A percentile compares a stretch with the other conserved stretches of the same genome.
Evolutionary conservation across 768 basidiomycete genomes (phyloP).

Genomic region (Termitomyces sp.): DNA sequence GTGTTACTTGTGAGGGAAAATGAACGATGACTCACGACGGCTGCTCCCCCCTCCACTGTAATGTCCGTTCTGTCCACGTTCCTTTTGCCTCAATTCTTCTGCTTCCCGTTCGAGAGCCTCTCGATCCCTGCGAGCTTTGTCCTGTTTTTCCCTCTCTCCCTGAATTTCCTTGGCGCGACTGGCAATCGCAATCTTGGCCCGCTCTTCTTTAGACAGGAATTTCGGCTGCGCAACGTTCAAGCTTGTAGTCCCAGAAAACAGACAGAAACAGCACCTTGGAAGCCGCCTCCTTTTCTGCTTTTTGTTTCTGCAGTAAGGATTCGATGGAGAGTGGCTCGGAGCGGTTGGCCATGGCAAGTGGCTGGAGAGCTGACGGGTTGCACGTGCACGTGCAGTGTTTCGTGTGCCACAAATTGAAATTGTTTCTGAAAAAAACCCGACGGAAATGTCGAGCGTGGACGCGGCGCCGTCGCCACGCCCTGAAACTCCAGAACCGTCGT

Average conservation of each 20-base stretch:
- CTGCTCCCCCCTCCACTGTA: conserved; percentile 27
- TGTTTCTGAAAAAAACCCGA: neutral
- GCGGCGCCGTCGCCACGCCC: conserved; percentile 45
- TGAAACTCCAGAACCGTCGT: conserved; percentile 59
- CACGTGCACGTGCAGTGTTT: conserved; percentile 3
- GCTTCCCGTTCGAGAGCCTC: conserved; percentile 74
- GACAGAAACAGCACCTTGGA: conserved; percentile 56
- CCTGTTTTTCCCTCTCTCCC: conserved; percentile 63
- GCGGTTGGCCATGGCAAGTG: conserved; percentile 25
- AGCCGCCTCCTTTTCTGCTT: conserved; percentile 83
- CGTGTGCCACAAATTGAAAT: neutral
- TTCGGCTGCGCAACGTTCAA: conserved; percentile 58
- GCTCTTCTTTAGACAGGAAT: conserved; percentile 90
- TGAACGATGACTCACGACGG: conserved; percentile 29
- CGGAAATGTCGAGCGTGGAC: conserved; percentile 14
- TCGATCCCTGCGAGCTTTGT: conserved; percentile 53
- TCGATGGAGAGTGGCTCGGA: conserved; percentile 86
- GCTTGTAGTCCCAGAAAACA: neutral
- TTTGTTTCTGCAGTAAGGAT: conserved; percentile 79
- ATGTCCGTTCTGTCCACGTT: conserved; percentile 29
- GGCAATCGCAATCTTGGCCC: conserved; percentile 83
- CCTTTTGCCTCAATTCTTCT: conserved; percentile 55
- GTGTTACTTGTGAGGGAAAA: neutral
- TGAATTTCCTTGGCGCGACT: conserved; percentile 82
- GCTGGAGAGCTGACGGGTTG: no score